Base-by-base conservation (phyloP, 2,329 filamentous ascomycete species). In the Aspergillus sp. region DNA sequence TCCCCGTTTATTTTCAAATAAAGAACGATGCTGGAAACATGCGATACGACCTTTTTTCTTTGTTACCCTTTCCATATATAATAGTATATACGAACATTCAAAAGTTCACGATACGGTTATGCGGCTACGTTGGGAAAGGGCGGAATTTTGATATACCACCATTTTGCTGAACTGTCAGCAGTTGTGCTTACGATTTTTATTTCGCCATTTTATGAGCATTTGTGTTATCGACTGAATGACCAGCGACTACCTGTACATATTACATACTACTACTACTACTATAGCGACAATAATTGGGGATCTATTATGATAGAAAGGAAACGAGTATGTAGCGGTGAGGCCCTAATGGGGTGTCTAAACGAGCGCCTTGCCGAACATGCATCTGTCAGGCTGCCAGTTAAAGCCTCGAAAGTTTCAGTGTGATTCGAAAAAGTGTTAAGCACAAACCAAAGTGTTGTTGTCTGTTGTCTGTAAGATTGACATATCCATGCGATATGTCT, bases 1-100 rank as follows among this genome's bases (percentile, higher is more conserved):
- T 54, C 45, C 39, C n/a, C 43, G 45, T 58, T 46, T 41, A 30
- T 45, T 30, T 50, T 52, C 45, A 46, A 42, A 43, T 54, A 25
- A 56, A 22, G 42, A 12, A 33, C 13, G 15, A 39, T 10, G 19
- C n/a, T 10, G 17, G 19, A 39, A 20, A 15, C 10, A 39, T 39
- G 37, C 17, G 17, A 39, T 20, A 39, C 37, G 37, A 39, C 17
- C 10, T 39, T 17, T 12, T 19, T 39, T 39, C 12, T 19, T 39
- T 39, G 10, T 19, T 15, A 12, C 9, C 9, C 10, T 30, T 12
- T 19, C 37, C 5, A 39, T 39, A 39, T 39, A 39, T 22, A 39
- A 30, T 30, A 30, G 25, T 30, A 12, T 30, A 30, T 30, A 30
- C 3, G 25, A 30, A 30, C 4, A 5, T 30, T 30, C 25, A 30